Evolutionary conservation across 2,329 filamentous ascomycete genomes (phyloP).

Genomic region (Fusarium burgessii): DNA sequence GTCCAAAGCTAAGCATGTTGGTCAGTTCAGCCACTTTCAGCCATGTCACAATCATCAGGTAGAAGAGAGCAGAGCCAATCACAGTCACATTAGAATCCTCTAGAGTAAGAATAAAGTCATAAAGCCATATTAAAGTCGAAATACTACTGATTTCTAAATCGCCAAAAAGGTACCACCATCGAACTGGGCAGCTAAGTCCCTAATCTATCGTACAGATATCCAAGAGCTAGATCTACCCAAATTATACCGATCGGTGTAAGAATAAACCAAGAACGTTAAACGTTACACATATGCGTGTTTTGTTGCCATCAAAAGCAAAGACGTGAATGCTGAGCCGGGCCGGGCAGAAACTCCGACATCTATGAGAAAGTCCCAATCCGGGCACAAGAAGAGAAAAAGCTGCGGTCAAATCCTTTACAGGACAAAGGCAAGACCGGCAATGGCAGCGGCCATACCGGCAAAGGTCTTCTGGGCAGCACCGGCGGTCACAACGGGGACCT

Average conservation of each 20-base stretch:
- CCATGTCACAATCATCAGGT: background rate
- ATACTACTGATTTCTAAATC: slow-evolving; percentile 40
- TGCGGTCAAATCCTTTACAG: slow-evolving; percentile 39
- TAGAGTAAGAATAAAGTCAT: slow-evolving; percentile 13
- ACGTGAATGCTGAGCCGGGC: slow-evolving; percentile 20
- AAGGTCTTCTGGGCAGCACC: slow-evolving; percentile 44
- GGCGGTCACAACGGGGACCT: slow-evolving; percentile 40
- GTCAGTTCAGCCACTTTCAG: background rate
- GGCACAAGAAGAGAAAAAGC: slow-evolving; percentile 2
- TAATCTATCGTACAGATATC: slow-evolving; percentile 28
- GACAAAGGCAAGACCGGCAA: slow-evolving; percentile 44
- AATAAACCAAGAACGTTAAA: slow-evolving; percentile 44
- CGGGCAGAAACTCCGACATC: background rate
- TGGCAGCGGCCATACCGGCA: slow-evolving; percentile 38
- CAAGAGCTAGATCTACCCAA: slow-evolving; percentile 23
- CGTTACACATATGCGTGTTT: slow-evolving; percentile 33
- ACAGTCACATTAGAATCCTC: background rate
- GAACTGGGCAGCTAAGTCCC: slow-evolving; percentile 24
- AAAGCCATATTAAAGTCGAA: slow-evolving; percentile 41
- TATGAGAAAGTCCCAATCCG: slow-evolving; percentile 5
- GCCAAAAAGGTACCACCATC: slow-evolving; percentile 40
- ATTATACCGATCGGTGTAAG: slow-evolving; percentile 31
- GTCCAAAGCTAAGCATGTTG: background rate
- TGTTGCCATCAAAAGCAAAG: slow-evolving; percentile 9
- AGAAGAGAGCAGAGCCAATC: background rate